Percentiles rank a stretch among this genome's conserved stretches.
Evolutionary conservation across 495 filamentous ascomycete species (phyloP).

Genomic region (Aspergillus kassunensis): DNA sequence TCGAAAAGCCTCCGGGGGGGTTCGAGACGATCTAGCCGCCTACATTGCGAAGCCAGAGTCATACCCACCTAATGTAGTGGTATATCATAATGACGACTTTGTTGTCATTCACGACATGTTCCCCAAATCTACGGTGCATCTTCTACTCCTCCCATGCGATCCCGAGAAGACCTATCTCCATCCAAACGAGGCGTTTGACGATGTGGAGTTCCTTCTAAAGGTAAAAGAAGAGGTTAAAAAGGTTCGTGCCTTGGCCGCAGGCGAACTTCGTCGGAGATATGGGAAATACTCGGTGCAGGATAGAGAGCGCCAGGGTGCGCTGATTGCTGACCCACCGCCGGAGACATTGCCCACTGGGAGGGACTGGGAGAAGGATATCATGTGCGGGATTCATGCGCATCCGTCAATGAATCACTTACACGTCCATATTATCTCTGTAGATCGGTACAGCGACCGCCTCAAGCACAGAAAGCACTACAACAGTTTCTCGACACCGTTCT

Average conservation of each 20-base stretch:
- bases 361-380: conserved; percentile 75
- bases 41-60: conserved; percentile 68
- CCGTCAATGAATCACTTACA: conserved; percentile 95
- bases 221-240: conserved; percentile 57
- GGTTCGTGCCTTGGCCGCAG: conserved; percentile 61
- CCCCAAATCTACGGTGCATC: conserved; percentile 80
- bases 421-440: conserved; percentile 77
- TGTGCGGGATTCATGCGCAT: conserved; percentile 74
- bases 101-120: conserved; percentile 81
- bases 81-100: conserved; percentile 66
- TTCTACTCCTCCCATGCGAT: conserved; percentile 80
- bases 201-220: conserved; percentile 63
- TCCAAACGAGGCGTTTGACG: conserved; percentile 74
- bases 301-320: conserved; percentile 48
- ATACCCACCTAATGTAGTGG: conserved; percentile 57
- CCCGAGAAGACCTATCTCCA: conserved; percentile 56
- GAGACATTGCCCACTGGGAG: conserved; percentile 62
- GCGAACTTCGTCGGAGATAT: conserved; percentile 69
- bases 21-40: conserved; percentile 61
- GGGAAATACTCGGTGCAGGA: conserved; percentile 62
- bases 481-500: conserved; percentile 84
- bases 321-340: conserved; percentile 41
- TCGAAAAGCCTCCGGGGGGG: conserved; percentile 17
- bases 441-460: conserved; percentile 64
- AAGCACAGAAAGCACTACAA: conserved; percentile 90